A percentile compares a stretch with the other conserved stretches of the same genome.
Evolutionary conservation across 73 alveolate species (phyloP).

Genomic region (Symbiodinium natans): DNA sequence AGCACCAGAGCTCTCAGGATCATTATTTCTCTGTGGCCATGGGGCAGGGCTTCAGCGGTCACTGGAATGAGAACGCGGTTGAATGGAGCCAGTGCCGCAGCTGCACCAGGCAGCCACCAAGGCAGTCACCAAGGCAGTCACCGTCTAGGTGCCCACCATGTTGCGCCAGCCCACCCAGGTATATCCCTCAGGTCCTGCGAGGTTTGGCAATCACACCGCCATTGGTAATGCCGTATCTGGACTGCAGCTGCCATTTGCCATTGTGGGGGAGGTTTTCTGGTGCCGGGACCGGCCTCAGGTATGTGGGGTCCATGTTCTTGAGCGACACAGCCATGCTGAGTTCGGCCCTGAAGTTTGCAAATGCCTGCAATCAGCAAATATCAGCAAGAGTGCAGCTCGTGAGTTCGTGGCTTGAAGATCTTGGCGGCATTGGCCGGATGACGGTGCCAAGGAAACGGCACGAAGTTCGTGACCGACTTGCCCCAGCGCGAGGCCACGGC

Average conservation of each 20-base stretch:
- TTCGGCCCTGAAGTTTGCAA: neutral
- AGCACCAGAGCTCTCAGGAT: slow-evolving; percentile 17
- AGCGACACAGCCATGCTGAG: slow-evolving; percentile 93
- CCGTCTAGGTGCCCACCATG: neutral
- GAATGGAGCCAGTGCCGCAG: slow-evolving; percentile 89
- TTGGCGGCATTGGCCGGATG: too few species aligned
- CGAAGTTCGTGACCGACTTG: slow-evolving; percentile 75
- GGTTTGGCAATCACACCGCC: slow-evolving; percentile 88
- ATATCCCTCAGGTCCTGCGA: slow-evolving; percentile 80
- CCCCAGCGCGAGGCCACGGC: slow-evolving; percentile 48
- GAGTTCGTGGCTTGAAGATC: too few species aligned
- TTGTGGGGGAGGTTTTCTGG: neutral
- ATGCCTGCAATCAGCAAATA: too few species aligned
- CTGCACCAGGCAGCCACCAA: too few species aligned
- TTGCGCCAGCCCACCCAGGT: neutral
- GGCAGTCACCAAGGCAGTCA: too few species aligned
- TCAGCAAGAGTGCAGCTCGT: too few species aligned
- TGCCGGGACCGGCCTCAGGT: neutral
- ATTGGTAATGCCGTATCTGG: slow-evolving; percentile 69
- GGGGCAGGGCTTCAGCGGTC: slow-evolving; percentile 93
- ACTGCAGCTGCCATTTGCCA: neutral
- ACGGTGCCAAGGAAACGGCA: slow-evolving; percentile 64
- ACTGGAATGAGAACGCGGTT: slow-evolving; percentile 90
- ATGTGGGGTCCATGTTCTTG: slow-evolving; percentile 85
- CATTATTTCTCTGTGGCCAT: slow-evolving; percentile 92